Evolutionary conservation across 257 asterid genomes (phyloP), one percentile per base, ranked within the genome.

Genomic region (Paraleonurus japonicus): DNA sequence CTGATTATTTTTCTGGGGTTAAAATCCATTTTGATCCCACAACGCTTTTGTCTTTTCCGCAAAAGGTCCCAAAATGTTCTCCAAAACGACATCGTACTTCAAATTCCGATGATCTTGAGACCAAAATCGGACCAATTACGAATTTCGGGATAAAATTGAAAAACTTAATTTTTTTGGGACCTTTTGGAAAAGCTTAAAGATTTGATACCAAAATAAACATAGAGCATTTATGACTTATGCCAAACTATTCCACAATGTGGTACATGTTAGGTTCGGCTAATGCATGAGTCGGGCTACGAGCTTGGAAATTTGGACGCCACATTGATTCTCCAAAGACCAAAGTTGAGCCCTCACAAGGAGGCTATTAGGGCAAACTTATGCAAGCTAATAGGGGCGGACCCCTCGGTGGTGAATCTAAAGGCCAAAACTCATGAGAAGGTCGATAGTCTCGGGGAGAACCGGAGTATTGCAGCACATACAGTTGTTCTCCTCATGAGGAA

Each of bases 341-440:
- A 94, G 75, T 24, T 94, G 54, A 94, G 99, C 78, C 98, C 97
- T 2, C 98, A 94, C 80, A 94, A 94, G 82, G 99, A 89, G 78
- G 74, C 87, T 61, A 94, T 91, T 70, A 76, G 98, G 78, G 69
- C 82, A 58, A 94, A 94, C 70, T 71, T 91, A 65, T 88, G 96
- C 69, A 65, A 89, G 78, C 88, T 94, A 39, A 87, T 91, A 4
- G 93, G 95, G 12, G 96, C 96, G 2, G 96, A 94, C 72, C 95
- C 92, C 58, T 78, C 92, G 0, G 96, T 74, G 15, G 96, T 94
- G 37, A 94, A 94, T 79, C 83, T 94, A 57, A 94, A 94, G 81
- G 97, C 99, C 8, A 94, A 91, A 79, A 94, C 99, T 62, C 99
- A 94, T 33, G 99, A 94, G 83, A 94, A 89, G 73, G 99, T 94